Evolutionary conservation across 352 stramenopile species (phyloP).

Genomic region (Pythium monospermum): DNA sequence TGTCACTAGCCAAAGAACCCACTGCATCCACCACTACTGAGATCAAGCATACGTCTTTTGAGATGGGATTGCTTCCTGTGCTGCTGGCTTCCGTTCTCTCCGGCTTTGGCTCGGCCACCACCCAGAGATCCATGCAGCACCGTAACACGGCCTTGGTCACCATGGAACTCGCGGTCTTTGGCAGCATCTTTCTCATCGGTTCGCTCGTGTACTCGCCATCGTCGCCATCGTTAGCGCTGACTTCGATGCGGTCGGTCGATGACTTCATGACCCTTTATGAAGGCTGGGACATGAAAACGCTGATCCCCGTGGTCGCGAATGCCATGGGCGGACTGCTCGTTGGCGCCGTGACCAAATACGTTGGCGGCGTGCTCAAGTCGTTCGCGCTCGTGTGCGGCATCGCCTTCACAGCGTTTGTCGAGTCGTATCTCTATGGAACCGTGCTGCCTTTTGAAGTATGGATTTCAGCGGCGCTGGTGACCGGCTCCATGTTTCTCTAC

Average conservation of each 20-base stretch:
- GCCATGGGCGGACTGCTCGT: conserved; percentile 81
- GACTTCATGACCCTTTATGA: conserved; percentile 37
- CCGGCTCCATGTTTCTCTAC: conserved; percentile 68
- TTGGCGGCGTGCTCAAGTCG: conserved; percentile 88
- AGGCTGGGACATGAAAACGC: conserved; percentile 67
- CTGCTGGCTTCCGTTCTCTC: conserved; percentile 70
- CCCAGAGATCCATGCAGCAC: conserved; percentile 76
- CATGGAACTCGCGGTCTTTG: conserved; percentile 77
- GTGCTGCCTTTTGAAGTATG: conserved; percentile 60
- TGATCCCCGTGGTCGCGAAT: conserved; percentile 79
- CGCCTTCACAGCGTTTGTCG: conserved; percentile 77
- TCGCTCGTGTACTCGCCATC: conserved; percentile 29
- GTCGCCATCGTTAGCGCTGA: conserved; percentile 21
- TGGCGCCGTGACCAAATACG: conserved; percentile 84
- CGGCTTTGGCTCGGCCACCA: conserved; percentile 67
- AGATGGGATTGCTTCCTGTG: conserved; percentile 64
- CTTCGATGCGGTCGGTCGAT: conserved; percentile 13
- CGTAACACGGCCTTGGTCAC: conserved; percentile 71
- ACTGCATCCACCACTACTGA: not conserved
- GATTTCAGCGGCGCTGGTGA: conserved; percentile 63
- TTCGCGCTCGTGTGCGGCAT: conserved; percentile 88
- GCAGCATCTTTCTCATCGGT: conserved; percentile 59
- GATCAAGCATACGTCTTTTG: conserved; percentile 28
- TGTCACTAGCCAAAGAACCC: conserved; percentile 58
- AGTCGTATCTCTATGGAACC: conserved; percentile 63